These are phyloP conservation scores for Fusarium xylarioides DNA, from an alignment of 2,329 filamentous ascomycete genomes.

Conservation along the genomic window DNA sequence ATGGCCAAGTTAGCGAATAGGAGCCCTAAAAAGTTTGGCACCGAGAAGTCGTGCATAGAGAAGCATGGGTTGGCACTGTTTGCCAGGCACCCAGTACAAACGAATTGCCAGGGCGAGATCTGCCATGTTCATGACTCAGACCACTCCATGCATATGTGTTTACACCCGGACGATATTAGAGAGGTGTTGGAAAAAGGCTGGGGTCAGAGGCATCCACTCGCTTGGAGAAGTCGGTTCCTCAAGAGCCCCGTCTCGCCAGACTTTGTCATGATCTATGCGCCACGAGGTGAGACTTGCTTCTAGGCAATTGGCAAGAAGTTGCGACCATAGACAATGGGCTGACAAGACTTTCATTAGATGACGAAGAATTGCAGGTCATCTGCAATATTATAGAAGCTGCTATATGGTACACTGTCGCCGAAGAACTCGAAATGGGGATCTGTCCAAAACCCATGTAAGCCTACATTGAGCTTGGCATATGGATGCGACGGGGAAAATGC, in stretches of 20 bases:
- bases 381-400: constrained; percentile 77
- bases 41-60: constrained; percentile 79
- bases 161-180: constrained; percentile 81
- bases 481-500: neutral
- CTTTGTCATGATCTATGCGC: constrained; percentile 86
- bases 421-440: constrained; percentile 52
- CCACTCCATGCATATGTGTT: constrained; percentile 78
- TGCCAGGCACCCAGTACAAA: constrained; percentile 70
- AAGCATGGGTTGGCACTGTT: constrained; percentile 84
- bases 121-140: constrained; percentile 83
- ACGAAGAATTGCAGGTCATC: constrained; percentile 73
- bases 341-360: constrained; percentile 50
- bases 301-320: neutral
- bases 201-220: constrained; percentile 77
- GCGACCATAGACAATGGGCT: neutral
- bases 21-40: constrained; percentile 61
- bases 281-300: constrained; percentile 58
- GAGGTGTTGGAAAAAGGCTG: constrained; percentile 78
- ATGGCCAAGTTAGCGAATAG: constrained; percentile 60
- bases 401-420: constrained; percentile 70
- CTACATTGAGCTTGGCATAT: neutral
- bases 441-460: constrained; percentile 18
- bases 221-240: constrained; percentile 70
- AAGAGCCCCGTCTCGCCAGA: constrained; percentile 75
- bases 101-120: constrained; percentile 81